Conservation (phyloP, 2,329 filamentous ascomycete species). For the Diaporthe australafricana region DNA sequence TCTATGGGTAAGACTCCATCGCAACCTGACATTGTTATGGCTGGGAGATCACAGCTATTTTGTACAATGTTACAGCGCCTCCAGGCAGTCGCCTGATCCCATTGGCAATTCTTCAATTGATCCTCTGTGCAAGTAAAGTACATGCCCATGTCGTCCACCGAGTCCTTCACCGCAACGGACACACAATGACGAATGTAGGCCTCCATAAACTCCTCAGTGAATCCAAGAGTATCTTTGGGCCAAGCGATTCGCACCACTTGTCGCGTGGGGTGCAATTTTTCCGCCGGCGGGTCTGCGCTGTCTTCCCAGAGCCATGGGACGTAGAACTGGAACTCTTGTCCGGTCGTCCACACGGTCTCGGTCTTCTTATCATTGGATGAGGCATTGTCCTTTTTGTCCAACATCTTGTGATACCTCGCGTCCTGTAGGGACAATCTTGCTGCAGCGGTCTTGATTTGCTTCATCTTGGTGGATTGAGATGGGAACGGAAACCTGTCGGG, state of each 20-base stretch:
- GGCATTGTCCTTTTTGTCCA: neutral
- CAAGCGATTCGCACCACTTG: neutral
- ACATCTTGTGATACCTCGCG: neutral
- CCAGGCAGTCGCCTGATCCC: neutral
- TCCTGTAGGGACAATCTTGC: neutral
- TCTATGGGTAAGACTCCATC: neutral
- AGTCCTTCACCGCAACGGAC: neutral
- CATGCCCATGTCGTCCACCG: neutral
- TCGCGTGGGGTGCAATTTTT: neutral
- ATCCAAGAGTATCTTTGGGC: neutral
- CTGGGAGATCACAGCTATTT: neutral
- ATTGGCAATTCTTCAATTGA: neutral
- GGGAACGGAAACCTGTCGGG: too few relatives aligned
- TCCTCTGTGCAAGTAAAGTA: neutral
- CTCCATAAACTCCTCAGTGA: neutral
- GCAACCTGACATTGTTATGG: neutral
- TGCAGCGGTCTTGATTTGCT: neutral
- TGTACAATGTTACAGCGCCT: neutral
- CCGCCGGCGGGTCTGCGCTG: neutral
- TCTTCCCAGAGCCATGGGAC: slow-evolving; percentile 1
- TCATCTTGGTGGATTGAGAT: neutral
- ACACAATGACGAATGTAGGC: neutral
- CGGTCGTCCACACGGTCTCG: neutral
- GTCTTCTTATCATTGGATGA: neutral
- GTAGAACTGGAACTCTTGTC: slow-evolving; percentile 9